Evolutionary conservation across 1,139 yeast species (phyloP).

Genomic region (Pneumocystis jirovecii): DNA sequence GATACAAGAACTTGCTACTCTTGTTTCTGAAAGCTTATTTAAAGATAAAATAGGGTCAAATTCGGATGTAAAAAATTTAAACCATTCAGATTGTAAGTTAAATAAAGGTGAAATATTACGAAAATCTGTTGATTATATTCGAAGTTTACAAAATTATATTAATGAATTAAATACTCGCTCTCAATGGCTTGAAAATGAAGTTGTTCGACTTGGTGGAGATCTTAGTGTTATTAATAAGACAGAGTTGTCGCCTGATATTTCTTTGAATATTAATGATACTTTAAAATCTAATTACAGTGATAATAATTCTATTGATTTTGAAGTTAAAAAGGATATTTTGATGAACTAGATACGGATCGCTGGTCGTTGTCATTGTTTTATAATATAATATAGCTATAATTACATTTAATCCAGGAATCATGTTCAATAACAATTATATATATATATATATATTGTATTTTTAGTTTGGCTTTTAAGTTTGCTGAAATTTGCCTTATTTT

Average conservation of each 20-base stretch:
- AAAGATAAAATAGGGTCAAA: conserved; percentile 11
- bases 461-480: background rate
- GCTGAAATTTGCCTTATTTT: background rate
- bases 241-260: background rate
- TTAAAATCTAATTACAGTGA: background rate
- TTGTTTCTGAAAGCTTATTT: conserved; percentile 54
- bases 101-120: conserved; percentile 83
- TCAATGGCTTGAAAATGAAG: conserved; percentile 17
- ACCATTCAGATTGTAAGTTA: conserved; percentile 38
- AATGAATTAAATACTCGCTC: conserved; percentile 35
- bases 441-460: background rate
- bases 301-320: background rate
- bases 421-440: background rate
- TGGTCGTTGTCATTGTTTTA: background rate
- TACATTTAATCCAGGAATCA: background rate
- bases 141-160: conserved; percentile 54
- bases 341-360: background rate
- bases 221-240: background rate
- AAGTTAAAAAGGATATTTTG: background rate
- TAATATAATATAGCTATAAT: background rate
- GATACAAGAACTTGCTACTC: conserved; percentile 60
- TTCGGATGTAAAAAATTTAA: conserved; percentile 3
- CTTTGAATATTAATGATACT: background rate
- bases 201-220: background rate
- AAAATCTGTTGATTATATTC: conserved; percentile 72